Evolutionary conservation across 2,329 filamentous ascomycete genomes (phyloP).

Genomic region (Aspergillus oerlinghausenensis): DNA sequence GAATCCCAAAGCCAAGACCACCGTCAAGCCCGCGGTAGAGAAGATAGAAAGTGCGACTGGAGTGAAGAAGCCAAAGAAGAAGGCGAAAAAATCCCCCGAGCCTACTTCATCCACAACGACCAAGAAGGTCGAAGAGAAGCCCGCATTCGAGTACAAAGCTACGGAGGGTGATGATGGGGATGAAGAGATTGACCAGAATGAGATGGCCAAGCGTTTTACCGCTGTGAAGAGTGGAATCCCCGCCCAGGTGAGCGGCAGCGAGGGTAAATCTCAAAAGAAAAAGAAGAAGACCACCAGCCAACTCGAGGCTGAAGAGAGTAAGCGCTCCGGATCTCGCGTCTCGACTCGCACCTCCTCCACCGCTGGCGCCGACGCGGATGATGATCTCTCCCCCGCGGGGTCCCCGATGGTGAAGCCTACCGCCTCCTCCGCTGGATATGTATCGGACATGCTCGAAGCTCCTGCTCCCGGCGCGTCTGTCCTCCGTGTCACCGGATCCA

Average conservation of each 20-base stretch:
- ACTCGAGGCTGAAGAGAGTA: conserved; percentile 47
- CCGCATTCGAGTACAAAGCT: conserved; percentile 23
- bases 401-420: conserved; percentile 57
- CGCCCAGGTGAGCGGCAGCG: conserved; percentile 37
- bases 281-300: conserved; percentile 60
- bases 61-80: conserved; percentile 41
- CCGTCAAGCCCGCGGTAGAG: conserved; percentile 28
- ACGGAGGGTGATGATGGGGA: conserved; percentile 39
- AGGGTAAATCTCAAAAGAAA: conserved; percentile 52
- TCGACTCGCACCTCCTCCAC: conserved; percentile 64
- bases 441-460: conserved; percentile 89
- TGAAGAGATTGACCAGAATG: conserved; percentile 63
- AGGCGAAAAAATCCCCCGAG: conserved; percentile 31
- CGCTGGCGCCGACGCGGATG: conserved; percentile 70
- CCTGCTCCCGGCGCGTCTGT: conserved; percentile 64
- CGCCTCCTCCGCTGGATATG: conserved; percentile 53
- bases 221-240: conserved; percentile 67
- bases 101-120: conserved; percentile 22
- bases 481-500: conserved; percentile 69
- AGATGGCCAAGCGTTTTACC: conserved; percentile 71
- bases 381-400: conserved; percentile 67
- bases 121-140: conserved; percentile 29
- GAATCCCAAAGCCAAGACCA: conserved; percentile 27
- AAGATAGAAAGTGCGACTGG: conserved; percentile 29
- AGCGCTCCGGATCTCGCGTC: conserved; percentile 37